Base-by-base conservation (phyloP, 2,329 filamentous ascomycete species). In the Epichloe sp. region DNA sequence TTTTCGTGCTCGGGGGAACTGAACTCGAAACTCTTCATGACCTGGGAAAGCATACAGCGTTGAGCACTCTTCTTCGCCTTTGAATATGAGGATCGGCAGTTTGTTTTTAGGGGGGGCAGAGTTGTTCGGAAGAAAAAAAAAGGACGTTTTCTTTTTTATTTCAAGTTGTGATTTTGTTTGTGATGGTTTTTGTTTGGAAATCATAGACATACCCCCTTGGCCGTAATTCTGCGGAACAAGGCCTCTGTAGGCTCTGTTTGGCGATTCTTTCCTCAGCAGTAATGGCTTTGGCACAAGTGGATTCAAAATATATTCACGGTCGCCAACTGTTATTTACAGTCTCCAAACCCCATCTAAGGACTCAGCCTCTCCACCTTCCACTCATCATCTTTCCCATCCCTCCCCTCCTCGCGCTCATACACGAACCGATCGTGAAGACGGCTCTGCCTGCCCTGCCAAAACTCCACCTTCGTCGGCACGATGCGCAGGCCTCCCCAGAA, bases 401-500 rank as follows among this genome's bases (percentile, higher is more conserved):
- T 66, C 21, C 6, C 59, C 49, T 71, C 72, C 47, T 79, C 75
- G 64, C 78, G 82, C 51, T 81, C 80, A 69, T 96, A 97, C 55
- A 83, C 78, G 65, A 98, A 97, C 23, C 93, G 84, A 74, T 98
- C 93, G 70, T 98, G 93, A 67, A 98, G 70, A 53, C 93, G 77
- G 69, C 85, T 95, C 63, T 88, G 79, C 60, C 93, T 79, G 3
- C 93, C 93, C 74, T 96, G 90, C 82, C 93, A 98, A 66, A 98
- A 98, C 76, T 98, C 93, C 47, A 98, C 77, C 59, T 81, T 79
- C 62, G 89, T 85, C 0, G 93, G 91, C 56, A 90, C 76, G 54
- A 98, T 78, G 59, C 91, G 81, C 65, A 96, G 65, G 0, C 93
- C 93, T 34, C 93, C 93, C 93, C 93, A 98, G 65, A 95, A 96